Conservation (phyloP, 495 filamentous ascomycete species). For the Tuber indicum region DNA sequence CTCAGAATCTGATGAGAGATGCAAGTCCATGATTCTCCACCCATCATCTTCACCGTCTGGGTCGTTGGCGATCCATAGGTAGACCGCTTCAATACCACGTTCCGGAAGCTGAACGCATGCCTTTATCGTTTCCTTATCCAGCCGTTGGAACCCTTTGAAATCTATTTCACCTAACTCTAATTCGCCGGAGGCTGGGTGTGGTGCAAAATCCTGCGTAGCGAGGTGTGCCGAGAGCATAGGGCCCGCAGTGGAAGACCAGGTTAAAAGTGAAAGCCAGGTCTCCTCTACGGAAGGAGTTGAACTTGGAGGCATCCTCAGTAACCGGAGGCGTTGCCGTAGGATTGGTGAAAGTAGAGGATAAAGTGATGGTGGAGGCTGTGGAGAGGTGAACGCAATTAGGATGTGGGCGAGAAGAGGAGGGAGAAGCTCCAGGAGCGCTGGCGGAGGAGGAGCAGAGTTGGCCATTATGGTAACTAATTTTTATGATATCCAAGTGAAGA, state of each 20-base stretch:
- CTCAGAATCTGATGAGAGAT: constrained; percentile 46
- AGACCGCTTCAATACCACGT: constrained; percentile 48
- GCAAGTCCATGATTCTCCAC: constrained; percentile 80
- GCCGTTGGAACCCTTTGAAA: constrained; percentile 58
- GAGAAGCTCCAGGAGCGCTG: constrained; percentile 59
- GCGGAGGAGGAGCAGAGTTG: constrained; percentile 53
- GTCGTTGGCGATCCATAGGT: constrained; percentile 65
- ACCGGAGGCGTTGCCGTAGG: constrained; percentile 76
- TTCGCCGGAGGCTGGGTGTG: constrained; percentile 87
- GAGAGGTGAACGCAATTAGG: constrained; percentile 74
- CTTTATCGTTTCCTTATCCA: constrained; percentile 84
- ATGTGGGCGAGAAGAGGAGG: constrained; percentile 76
- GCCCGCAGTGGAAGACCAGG: constrained; percentile 66
- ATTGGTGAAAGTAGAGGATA: constrained; percentile 83
- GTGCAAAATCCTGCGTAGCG: constrained; percentile 63
- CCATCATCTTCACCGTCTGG: constrained; percentile 60
- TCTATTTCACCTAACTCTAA: constrained; percentile 68
- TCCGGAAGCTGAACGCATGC: constrained; percentile 47
- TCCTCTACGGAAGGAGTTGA: constrained; percentile 53
- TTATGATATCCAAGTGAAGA: neutral
- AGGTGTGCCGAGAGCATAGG: constrained; percentile 60
- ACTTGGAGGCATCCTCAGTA: constrained; percentile 50
- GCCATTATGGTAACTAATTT: constrained; percentile 19
- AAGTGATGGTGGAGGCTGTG: constrained; percentile 66
- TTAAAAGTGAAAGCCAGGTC: constrained; percentile 85